These are phyloP conservation scores for Colletotrichum noveboracense DNA, from an alignment of 2,329 filamentous ascomycete species.

Conservation along the genomic window DNA sequence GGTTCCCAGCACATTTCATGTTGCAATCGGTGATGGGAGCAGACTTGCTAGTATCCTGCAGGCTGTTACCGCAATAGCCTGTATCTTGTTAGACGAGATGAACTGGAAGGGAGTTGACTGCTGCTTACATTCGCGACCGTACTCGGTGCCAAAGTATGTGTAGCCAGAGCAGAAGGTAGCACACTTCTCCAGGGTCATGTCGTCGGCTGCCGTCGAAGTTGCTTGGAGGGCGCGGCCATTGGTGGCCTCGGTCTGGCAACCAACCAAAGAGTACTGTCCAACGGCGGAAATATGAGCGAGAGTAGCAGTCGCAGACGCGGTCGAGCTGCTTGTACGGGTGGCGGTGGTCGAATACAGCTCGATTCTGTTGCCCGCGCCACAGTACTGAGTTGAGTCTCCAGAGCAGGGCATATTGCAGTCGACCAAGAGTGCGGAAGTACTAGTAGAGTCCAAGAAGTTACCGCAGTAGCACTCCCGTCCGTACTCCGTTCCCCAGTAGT, in stretches of 20 bases:
- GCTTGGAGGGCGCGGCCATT: constrained; percentile 40
- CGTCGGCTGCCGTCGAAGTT: constrained; percentile 34
- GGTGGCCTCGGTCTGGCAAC: constrained; percentile 45
- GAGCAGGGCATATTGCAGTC: constrained; percentile 45
- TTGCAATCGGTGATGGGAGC: constrained; percentile 39
- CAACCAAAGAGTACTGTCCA: constrained; percentile 39
- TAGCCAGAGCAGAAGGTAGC: constrained; percentile 38
- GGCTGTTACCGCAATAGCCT: constrained; percentile 44
- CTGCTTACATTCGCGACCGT: constrained; percentile 39
- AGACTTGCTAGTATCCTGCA: constrained; percentile 34
- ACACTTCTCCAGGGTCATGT: constrained; percentile 44
- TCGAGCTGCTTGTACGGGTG: constrained; percentile 29
- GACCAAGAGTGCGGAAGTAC: constrained; percentile 29
- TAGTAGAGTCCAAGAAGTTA: constrained; percentile 34
- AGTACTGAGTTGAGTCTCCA: constrained; percentile 46
- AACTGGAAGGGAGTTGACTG: background rate
- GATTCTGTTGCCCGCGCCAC: constrained; percentile 46
- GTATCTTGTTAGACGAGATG: background rate
- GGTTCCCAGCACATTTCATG: constrained; percentile 41
- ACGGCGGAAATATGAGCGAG: constrained; percentile 36
- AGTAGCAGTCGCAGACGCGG: constrained; percentile 36
- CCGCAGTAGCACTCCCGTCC: constrained; percentile 59
- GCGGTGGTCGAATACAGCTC: constrained; percentile 48
- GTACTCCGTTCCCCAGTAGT: constrained; percentile 57
- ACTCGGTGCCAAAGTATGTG: constrained; percentile 42